Evolutionary conservation across 345 rosid genomes (phyloP), one percentile per base, ranked within the genome.

Genomic region (Hypericum androsaemum): DNA sequence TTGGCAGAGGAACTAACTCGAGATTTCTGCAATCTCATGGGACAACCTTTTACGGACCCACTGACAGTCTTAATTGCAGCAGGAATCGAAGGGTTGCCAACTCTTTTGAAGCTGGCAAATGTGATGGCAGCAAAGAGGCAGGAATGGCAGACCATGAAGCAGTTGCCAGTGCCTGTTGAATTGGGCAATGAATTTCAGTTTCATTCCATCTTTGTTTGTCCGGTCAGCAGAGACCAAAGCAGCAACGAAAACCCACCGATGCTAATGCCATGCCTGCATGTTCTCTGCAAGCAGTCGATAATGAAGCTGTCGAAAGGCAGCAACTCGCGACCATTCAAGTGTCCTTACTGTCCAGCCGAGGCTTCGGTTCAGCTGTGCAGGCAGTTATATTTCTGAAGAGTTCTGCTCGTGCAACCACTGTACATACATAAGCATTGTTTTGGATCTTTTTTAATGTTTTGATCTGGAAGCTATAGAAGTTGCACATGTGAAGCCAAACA

Each of bases 121-220:
- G 85, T 78, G 48, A 78, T 80, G 81, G 77, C 77, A 12, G 83
- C 72, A n/a, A 84, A 77, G 65, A 81, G 67, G 69, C 80, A 70
- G 43, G 86, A 84, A 49, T 81, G 83, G 85, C 81, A 55, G 53
- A 63, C 75, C 14, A 73, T 79, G 83, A 75, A 79, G 53, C 82
- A 81, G 42, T 58, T 84, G 64, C 83, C 83, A 0, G 77, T 79
- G 54, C 86, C 86, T 0, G 59, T 81, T 54, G 88, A 84, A 46
- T 53, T 79, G 58, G 77, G 79, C 13, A 79, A 53, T 64, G 83
- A 75, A 46, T 77, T 75, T 52, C 94, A 81, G 74, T 81, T 81
- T 53, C 94, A 84, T 62, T 81, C 94, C 0, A 60, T 79, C 67
- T 84, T 84, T 49, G 86, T 79, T 17, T 84, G 88, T 44, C 94